Percentiles rank a stretch among this genome's conserved stretches.
These are phyloP conservation scores for Proliferodiscus dingleyae DNA, from an alignment of 2,329 filamentous ascomycete genomes.

Conservation along the genomic window DNA sequence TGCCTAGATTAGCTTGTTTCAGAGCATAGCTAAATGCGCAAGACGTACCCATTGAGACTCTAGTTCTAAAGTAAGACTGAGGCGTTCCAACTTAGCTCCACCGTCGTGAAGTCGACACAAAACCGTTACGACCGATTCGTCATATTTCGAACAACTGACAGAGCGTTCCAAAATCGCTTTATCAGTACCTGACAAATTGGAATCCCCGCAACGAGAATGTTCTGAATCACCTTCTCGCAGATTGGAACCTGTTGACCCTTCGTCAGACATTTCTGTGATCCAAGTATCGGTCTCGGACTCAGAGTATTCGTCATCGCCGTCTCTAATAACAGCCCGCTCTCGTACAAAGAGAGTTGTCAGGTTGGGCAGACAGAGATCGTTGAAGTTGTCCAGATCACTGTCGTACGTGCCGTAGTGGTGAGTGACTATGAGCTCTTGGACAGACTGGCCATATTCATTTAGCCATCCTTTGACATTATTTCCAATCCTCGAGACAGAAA, in stretches of 20 bases:
- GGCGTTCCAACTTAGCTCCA: constrained; percentile 4
- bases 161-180: neutral
- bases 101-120: constrained; percentile 9
- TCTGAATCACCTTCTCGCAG: neutral
- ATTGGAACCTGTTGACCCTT: neutral
- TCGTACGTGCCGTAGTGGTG: constrained; percentile 9
- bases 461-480: constrained; percentile 4
- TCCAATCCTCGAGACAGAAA: constrained; percentile 4
- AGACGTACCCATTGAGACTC: constrained; percentile 11
- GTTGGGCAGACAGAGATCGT: constrained; percentile 5
- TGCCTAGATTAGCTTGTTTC: constrained; percentile 1
- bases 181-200: neutral
- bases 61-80: constrained; percentile 8
- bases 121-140: constrained; percentile 6
- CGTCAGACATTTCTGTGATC: too few species aligned
- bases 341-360: constrained; percentile 6
- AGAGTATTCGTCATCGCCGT: neutral
- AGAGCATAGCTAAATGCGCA: neutral
- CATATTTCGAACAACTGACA: neutral
- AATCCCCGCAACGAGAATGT: neutral
- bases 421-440: constrained; percentile 12
- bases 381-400: constrained; percentile 4
- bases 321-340: constrained; percentile 3
- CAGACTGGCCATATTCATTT: neutral
- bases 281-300: constrained; percentile 1